Base-by-base conservation (phyloP, 1,284 basidiomycete species). In the Malassezia psittaci region DNA sequence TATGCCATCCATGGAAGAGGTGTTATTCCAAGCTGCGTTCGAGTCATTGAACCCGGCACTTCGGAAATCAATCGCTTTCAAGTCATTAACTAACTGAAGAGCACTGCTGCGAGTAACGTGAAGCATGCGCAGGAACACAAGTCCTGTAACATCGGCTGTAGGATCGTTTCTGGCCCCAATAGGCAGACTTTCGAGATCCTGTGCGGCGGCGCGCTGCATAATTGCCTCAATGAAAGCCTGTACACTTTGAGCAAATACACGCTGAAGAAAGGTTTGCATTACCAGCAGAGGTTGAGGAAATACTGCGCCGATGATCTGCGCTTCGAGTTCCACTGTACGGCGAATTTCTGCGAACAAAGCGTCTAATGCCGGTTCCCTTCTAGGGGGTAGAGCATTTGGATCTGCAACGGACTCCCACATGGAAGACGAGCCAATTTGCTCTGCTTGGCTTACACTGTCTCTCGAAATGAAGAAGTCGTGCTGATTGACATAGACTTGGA, bases 401-500 rank as follows among this genome's bases (percentile, higher is more conserved):
- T 72, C 64, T 18, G 66, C 57, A 41, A 74, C 56, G 0, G 79
- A 75, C 15, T 80, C 79, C 94, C 94, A 98, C 86, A 91, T 71
- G 32, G 81, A 67, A 29, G 79, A 78, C 59, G 83, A 82, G 48
- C 82, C 81, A 51, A 78, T 78, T 42, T 79, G 77, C 61, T 79
- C 80, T 38, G 78, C 79, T 57, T 84, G 85, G 40, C 82, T 81
- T 40, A 85, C 82, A 36, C 67, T 83, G 71, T 94, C 90, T 47
- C 72, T 74, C 43, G 63, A 66, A 56, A 74, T 74, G 64, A 74
- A 74, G 34, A 72, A 74, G 75, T 98, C 94, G 72, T 98, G 94
- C 76, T 98, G 94, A 69, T 98, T 99, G 60, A 99, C 94, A 72
- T 98, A 99, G 32, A 98, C 89, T 76, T 96, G 91, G 5, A 98